phyloP scores from a whole-genome alignment of 2,329 filamentous ascomycete genomes.

The Fusarium palustre region DNA sequence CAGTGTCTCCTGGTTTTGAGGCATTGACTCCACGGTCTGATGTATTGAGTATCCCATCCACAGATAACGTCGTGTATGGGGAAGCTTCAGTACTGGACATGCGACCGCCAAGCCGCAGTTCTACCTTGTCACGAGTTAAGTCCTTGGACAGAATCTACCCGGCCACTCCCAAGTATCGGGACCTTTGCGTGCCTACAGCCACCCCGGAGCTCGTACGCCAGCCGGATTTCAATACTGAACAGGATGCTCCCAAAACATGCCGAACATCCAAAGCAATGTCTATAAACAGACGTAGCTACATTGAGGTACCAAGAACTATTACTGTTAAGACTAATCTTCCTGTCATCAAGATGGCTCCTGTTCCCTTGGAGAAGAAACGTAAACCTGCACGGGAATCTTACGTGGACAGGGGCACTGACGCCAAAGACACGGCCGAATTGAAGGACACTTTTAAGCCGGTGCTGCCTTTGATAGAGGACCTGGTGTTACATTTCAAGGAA shows the following conservation, averaged over 20 bases:
- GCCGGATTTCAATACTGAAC: constrained; percentile 12
- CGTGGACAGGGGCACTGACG: constrained; percentile 57
- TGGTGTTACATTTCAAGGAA: constrained; percentile 66
- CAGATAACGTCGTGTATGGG: constrained; percentile 55
- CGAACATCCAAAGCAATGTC: constrained; percentile 47
- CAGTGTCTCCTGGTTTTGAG: constrained; percentile 37
- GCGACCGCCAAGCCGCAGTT: constrained; percentile 44
- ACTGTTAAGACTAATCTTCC: constrained; percentile 48
- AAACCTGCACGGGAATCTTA: constrained; percentile 48
- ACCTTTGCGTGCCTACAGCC: constrained; percentile 47
- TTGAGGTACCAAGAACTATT: constrained; percentile 49
- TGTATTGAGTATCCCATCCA: constrained; percentile 50
- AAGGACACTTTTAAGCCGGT: constrained; percentile 56
- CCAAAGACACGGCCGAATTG: constrained; percentile 41
- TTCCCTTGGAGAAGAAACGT: constrained; percentile 47
- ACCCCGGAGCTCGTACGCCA: constrained; percentile 40
- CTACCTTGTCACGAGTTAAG: constrained; percentile 49
- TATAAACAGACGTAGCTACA: constrained; percentile 42
- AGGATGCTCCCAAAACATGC: constrained; percentile 27
- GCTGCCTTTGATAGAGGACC: constrained; percentile 66
- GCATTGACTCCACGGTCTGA: constrained; percentile 52
- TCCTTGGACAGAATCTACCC: constrained; percentile 55
- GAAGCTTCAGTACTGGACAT: constrained; percentile 56
- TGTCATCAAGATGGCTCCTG: constrained; percentile 47
- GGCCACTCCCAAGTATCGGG: constrained; percentile 48